phyloP scores from a whole-genome alignment of 495 filamentous ascomycete species.

The Lasiosphaeria ovina region DNA sequence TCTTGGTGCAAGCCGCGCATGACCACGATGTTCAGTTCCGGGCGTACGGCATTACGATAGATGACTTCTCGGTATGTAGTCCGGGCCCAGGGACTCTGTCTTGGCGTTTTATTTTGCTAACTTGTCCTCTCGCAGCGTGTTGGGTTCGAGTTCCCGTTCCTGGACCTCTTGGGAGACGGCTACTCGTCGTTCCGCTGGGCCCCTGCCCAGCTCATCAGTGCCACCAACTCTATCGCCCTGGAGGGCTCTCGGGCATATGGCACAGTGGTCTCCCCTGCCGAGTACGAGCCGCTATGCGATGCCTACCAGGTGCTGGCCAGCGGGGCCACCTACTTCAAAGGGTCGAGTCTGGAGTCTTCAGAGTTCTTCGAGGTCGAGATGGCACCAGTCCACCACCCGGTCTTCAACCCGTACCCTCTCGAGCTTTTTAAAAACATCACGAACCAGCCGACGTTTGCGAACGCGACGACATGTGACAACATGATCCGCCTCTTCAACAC shows the following conservation, averaged over 20 bases:
- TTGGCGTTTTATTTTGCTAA: slow-evolving; percentile 8
- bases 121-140: slow-evolving; percentile 27
- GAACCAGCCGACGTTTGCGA: slow-evolving; percentile 44
- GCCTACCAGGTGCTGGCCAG: slow-evolving; percentile 31
- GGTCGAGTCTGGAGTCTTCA: slow-evolving; percentile 15
- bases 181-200: slow-evolving; percentile 43
- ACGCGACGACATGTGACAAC: slow-evolving; percentile 36
- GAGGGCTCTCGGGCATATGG: slow-evolving; percentile 39
- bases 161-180: slow-evolving; percentile 37
- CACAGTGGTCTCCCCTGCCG: slow-evolving; percentile 33
- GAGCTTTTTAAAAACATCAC: slow-evolving; percentile 41
- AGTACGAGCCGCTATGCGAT: slow-evolving; percentile 39
- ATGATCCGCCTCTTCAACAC: slow-evolving; percentile 43
- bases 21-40: slow-evolving; percentile 43
- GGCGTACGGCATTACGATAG: slow-evolving; percentile 33
- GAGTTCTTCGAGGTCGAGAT: slow-evolving; percentile 35
- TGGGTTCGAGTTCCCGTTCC: slow-evolving; percentile 48
- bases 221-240: slow-evolving; percentile 33
- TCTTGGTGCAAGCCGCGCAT: slow-evolving; percentile 43
- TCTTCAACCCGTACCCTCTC: slow-evolving; percentile 33
- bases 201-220: slow-evolving; percentile 37
- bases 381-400: slow-evolving; percentile 3
- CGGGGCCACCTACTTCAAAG: slow-evolving; percentile 34
- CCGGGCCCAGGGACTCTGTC: neutral
- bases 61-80: slow-evolving; percentile 42